phyloP scores from a whole-genome alignment of 2,329 filamentous ascomycete genomes.

The Fusarium chuoi region DNA sequence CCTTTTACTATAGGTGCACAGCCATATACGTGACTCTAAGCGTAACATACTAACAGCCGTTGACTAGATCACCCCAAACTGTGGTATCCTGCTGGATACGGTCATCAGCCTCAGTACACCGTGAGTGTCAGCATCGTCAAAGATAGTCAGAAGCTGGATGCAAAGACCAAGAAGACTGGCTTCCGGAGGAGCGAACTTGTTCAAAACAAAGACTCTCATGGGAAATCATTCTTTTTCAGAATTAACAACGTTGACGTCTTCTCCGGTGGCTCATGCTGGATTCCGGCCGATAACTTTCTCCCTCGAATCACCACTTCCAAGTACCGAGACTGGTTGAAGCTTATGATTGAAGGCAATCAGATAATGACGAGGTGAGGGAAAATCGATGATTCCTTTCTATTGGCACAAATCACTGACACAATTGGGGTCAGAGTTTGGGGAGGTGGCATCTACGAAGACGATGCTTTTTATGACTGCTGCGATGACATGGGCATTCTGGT shows the following conservation, averaged over 20 bases:
- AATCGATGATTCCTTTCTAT: neutral
- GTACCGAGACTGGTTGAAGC: neutral
- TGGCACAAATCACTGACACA: neutral
- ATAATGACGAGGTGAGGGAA: neutral
- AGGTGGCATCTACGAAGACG: neutral
- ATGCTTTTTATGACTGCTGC: neutral
- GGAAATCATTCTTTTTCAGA: neutral
- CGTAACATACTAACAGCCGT: neutral
- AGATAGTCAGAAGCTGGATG: neutral
- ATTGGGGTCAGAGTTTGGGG: neutral
- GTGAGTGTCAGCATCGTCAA: neutral
- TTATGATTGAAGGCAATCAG: constrained; percentile 2
- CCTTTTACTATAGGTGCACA: neutral
- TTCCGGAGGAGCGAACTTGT: neutral
- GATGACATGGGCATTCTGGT: constrained; percentile 1
- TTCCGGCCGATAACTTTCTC: neutral
- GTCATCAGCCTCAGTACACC: neutral
- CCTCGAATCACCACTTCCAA: neutral
- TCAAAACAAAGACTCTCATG: neutral
- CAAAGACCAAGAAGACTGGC: neutral
- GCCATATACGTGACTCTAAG: neutral
- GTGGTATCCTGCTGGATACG: neutral
- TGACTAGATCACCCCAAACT: neutral
- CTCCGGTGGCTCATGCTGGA: neutral
- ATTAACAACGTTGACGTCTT: neutral